Conservation (phyloP, 2,329 filamentous ascomycete genomes). For the Penicillium capsulatum region DNA sequence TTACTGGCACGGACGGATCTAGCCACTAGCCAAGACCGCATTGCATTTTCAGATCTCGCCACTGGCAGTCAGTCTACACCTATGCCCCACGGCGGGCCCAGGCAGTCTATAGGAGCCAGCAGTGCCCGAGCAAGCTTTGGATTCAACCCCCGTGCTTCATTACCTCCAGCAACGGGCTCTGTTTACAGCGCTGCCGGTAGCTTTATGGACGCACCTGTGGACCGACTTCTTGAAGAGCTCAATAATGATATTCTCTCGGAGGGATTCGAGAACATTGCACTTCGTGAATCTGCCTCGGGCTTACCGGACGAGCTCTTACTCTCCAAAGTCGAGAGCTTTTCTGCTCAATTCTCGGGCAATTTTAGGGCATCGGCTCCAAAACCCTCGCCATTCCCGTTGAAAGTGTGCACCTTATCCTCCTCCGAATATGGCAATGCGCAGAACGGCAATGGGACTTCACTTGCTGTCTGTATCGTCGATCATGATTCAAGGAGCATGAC, state of each 20-base stretch:
- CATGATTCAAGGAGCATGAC: slow-evolving; percentile 63
- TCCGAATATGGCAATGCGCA: slow-evolving; percentile 31
- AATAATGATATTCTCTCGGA: slow-evolving; percentile 60
- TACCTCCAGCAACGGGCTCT: slow-evolving; percentile 49
- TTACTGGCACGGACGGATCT: slow-evolving; percentile 82
- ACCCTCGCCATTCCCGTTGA: slow-evolving; percentile 28
- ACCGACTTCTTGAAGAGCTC: slow-evolving; percentile 65
- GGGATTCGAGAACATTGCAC: slow-evolving; percentile 66
- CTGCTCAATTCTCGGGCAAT: slow-evolving; percentile 48
- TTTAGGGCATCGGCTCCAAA: slow-evolving; percentile 27
- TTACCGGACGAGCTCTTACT: slow-evolving; percentile 69
- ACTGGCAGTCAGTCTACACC: slow-evolving; percentile 40
- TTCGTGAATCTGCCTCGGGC: slow-evolving; percentile 69
- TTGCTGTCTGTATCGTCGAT: slow-evolving; percentile 64
- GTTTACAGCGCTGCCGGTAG: slow-evolving; percentile 53
- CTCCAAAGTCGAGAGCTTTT: slow-evolving; percentile 64
- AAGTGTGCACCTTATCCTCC: slow-evolving; percentile 62
- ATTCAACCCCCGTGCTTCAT: slow-evolving; percentile 52
- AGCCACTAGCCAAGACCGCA: slow-evolving; percentile 75
- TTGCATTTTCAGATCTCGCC: slow-evolving; percentile 71
- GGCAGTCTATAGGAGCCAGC: slow-evolving; percentile 69
- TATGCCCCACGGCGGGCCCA: slow-evolving; percentile 46
- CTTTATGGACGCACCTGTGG: slow-evolving; percentile 64
- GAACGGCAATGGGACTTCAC: slow-evolving; percentile 28
- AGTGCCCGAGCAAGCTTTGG: slow-evolving; percentile 61